Percentiles rank a stretch among this genome's conserved stretches.
These are phyloP conservation scores for Zanthoxylum bungeanum DNA, from an alignment of 345 rosid genomes.

Conservation along the genomic window DNA sequence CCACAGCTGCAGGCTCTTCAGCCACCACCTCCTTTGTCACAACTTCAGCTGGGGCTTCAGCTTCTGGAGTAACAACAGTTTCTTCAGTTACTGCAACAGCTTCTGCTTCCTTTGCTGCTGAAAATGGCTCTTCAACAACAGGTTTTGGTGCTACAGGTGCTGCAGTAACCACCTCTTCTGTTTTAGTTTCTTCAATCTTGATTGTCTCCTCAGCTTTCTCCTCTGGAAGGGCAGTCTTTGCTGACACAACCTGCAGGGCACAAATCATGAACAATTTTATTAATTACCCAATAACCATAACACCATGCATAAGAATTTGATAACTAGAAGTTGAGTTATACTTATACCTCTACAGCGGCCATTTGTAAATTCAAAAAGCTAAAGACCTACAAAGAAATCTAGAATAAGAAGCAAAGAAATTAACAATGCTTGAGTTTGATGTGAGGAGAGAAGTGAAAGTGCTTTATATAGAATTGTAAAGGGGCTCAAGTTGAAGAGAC, in stretches of 20 bases:
- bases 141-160: slow-evolving; percentile 9
- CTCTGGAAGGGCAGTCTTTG: slow-evolving; percentile 32
- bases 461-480: slow-evolving; percentile 36
- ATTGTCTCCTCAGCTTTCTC: slow-evolving; percentile 33
- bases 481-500: background rate
- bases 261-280: background rate
- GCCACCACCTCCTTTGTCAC: slow-evolving; percentile 28
- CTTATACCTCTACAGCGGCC: background rate
- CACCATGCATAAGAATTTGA: background rate
- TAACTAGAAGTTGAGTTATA: background rate
- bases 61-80: slow-evolving; percentile 20
- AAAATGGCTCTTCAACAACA: slow-evolving; percentile 10
- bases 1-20: slow-evolving; percentile 29
- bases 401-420: background rate
- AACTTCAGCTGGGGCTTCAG: slow-evolving; percentile 21
- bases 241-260: slow-evolving; percentile 59
- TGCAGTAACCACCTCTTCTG: slow-evolving; percentile 21
- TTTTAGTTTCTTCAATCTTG: slow-evolving; percentile 22
- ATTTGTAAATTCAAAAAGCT: background rate
- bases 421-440: background rate
- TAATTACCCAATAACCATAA: background rate
- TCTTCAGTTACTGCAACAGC: slow-evolving; percentile 14
- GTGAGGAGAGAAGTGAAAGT: slow-evolving; percentile 20
- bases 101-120: slow-evolving; percentile 14
- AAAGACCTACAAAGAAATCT: background rate